Evolutionary conservation across 2,329 filamentous ascomycete species (phyloP).

Genomic region (Colletotrichum eleusines): DNA sequence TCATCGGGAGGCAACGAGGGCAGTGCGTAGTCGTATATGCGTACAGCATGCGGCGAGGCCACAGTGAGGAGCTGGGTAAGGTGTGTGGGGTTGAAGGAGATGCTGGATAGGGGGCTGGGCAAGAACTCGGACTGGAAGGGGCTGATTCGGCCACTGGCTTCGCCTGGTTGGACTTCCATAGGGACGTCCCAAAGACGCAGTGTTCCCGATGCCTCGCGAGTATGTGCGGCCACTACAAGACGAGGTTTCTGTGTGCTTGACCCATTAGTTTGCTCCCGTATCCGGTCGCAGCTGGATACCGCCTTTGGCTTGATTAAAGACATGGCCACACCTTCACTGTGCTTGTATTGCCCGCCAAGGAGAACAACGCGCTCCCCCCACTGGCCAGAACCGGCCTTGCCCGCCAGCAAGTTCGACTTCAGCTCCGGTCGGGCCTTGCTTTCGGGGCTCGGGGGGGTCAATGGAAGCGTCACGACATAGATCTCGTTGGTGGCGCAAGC

Average conservation of each 20-base stretch:
- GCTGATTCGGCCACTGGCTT: conserved; percentile 48
- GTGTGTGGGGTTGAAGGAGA: conserved; percentile 72
- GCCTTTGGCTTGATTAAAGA: conserved; percentile 60
- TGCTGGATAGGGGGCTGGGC: conserved; percentile 63
- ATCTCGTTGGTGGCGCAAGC: conserved; percentile 69
- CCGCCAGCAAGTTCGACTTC: conserved; percentile 62
- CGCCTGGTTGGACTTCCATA: conserved; percentile 56
- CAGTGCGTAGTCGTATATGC: conserved; percentile 71
- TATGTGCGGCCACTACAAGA: conserved; percentile 71
- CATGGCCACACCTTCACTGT: conserved; percentile 68
- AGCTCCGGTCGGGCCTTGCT: conserved; percentile 69
- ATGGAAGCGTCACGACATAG: conserved; percentile 69
- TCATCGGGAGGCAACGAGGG: conserved; percentile 66
- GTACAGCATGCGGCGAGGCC: conserved; percentile 66
- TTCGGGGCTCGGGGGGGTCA: conserved; percentile 71
- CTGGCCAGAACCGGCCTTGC: conserved; percentile 68
- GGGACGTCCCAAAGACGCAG: conserved; percentile 70
- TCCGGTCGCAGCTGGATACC: conserved; percentile 30
- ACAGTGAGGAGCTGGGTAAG: conserved; percentile 70
- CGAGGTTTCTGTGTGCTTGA: conserved; percentile 47
- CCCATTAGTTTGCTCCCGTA: conserved; percentile 27
- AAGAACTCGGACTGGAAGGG: conserved; percentile 73
- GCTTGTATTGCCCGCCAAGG: conserved; percentile 65
- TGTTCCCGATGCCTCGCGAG: conserved; percentile 68
- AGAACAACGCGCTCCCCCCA: conserved; percentile 72